These are phyloP conservation scores for Amesomyces nigricolor DNA, from an alignment of 2,329 filamentous ascomycete genomes.

Conservation along the genomic window DNA sequence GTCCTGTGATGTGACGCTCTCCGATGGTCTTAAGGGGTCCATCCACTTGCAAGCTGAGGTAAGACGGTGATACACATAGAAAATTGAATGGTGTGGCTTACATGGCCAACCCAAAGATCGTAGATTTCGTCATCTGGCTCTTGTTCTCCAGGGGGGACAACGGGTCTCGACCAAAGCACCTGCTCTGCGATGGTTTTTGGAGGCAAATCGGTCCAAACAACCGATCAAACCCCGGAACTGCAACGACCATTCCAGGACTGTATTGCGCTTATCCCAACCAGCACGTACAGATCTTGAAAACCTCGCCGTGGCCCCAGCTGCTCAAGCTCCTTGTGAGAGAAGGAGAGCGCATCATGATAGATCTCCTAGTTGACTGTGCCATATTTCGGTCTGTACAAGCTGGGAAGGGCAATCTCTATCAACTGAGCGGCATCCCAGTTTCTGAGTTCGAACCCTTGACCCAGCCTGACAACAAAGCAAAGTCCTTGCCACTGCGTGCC, in stretches of 20 bases:
- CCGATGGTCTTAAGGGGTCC: slow-evolving; percentile 40
- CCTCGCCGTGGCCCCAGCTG: slow-evolving; percentile 67
- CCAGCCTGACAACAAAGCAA: slow-evolving; percentile 4
- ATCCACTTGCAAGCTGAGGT: slow-evolving; percentile 61
- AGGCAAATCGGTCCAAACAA: slow-evolving; percentile 32
- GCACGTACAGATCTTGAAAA: slow-evolving; percentile 63
- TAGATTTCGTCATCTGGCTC: slow-evolving; percentile 72
- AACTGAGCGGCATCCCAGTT: slow-evolving; percentile 61
- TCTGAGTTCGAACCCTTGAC: slow-evolving; percentile 29
- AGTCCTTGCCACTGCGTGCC: neutral
- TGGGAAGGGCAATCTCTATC: slow-evolving; percentile 62
- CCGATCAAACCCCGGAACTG: slow-evolving; percentile 21
- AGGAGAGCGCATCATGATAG: slow-evolving; percentile 71
- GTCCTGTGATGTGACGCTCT: slow-evolving; percentile 46
- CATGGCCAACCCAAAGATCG: slow-evolving; percentile 46
- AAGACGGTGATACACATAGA: slow-evolving; percentile 24
- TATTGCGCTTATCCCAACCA: slow-evolving; percentile 61
- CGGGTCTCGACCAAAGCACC: slow-evolving; percentile 57
- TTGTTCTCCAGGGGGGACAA: slow-evolving; percentile 58
- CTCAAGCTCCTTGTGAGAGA: slow-evolving; percentile 67
- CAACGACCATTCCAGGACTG: slow-evolving; percentile 57
- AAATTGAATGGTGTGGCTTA: slow-evolving; percentile 1
- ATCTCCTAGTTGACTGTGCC: slow-evolving; percentile 70
- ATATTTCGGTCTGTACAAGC: slow-evolving; percentile 62
- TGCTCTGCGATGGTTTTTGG: slow-evolving; percentile 80